Base-by-base conservation (phyloP, 208 protist genomes). In the Vickermania ingenoplastis region DNA sequence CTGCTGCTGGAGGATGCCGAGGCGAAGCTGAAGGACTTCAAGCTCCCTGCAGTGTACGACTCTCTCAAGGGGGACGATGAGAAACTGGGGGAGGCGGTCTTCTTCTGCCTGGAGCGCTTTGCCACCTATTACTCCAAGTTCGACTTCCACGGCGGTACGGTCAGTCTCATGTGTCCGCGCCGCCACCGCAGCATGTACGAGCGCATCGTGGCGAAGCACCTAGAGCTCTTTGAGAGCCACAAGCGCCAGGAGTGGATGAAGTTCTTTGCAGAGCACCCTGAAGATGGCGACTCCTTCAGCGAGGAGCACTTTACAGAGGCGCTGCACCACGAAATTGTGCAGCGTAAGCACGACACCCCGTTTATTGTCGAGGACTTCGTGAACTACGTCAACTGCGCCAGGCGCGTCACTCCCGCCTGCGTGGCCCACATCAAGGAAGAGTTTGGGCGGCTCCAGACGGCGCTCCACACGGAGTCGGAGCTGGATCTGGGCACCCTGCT, bases 311-410 rank as follows among this genome's bases (percentile, higher is more conserved):
- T 95, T 54, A 61, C 65, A 3, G 79, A 71, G 4, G 59, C 79
- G 1, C 81, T 91, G 74, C 53, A 70, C 2, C 63, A 79, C 60
- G 85, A 95, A 62, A 4, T 53, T 1, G 60, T 75, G 14, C 85
- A 95, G 63, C 82, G 86, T 0, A 48, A 65, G 1, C 61, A 67
- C 13, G 67, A 75, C 27, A 74, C 71, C 5, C 73, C 83, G 3
- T 95, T 81, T 58, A 77, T 91, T 0, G 85, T 92, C 31, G 85
- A 95, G 63, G 89, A 95, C 53, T 92, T 90, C 64, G 89, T 91
- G 25, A 95, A 92, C 58, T 91, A 87, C 57, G 78, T 95, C 22
- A 95, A 95, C 67, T 87, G 79, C 29, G 89, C 84, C 0, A 80
- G 89, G 1, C 77, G 89, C 28, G 86, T 88, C 48, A 64, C 70